Percentiles rank a stretch among this genome's conserved stretches.
Conservation (phyloP, 202 grass and related monocot species). For the Carex arenaria region DNA sequence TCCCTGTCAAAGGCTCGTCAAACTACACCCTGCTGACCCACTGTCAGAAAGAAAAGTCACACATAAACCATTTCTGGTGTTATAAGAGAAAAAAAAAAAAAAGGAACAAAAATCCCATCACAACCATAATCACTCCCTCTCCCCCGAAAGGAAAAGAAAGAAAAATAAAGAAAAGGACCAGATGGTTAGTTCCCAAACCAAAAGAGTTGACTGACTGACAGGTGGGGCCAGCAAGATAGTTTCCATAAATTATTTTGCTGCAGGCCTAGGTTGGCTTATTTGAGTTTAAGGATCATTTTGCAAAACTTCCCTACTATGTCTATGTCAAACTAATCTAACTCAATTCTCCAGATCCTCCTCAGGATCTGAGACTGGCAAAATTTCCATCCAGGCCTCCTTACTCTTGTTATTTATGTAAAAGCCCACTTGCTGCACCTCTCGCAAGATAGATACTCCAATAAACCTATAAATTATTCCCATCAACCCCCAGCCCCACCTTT, state of each 20-base stretch:
- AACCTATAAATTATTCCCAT: not conserved
- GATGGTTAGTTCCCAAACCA: not conserved
- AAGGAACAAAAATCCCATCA: not conserved
- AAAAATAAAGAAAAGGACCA: not conserved
- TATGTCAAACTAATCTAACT: constrained; percentile 23
- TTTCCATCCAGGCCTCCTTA: constrained; percentile 36
- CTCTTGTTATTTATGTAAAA: not conserved
- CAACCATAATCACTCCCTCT: not conserved
- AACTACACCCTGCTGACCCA: constrained; percentile 19
- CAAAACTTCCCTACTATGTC: constrained; percentile 4
- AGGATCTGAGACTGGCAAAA: constrained; percentile 47
- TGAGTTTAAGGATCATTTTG: constrained; percentile 13
- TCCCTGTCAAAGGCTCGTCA: constrained; percentile 4
- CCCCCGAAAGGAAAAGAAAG: not conserved
- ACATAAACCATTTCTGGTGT: not conserved
- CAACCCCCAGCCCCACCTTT: not conserved
- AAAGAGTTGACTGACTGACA: not conserved
- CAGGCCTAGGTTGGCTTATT: constrained; percentile 16
- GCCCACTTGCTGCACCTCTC: not conserved
- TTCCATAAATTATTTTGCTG: not conserved
- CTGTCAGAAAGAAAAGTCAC: constrained; percentile 16
- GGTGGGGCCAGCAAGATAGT: not conserved
- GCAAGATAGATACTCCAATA: not conserved
- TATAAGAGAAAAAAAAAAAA: not conserved
- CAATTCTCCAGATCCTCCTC: not conserved